Evolutionary conservation across 2,329 filamentous ascomycete species (phyloP).

Genomic region (Cylindrodendrum hubeiense): DNA sequence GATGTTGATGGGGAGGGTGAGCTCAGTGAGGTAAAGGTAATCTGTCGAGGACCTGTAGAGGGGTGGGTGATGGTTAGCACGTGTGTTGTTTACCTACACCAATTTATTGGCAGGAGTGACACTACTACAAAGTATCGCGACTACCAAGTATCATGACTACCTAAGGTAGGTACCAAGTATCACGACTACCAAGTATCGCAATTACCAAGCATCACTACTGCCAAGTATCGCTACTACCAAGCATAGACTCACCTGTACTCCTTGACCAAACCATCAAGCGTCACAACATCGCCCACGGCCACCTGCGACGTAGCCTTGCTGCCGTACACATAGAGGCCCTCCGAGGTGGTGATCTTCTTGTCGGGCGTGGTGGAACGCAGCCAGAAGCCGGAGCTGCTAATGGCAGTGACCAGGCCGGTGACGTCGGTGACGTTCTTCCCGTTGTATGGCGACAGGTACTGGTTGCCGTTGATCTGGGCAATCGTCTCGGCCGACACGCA

Average conservation of each 20-base stretch:
- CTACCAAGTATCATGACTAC: background rate
- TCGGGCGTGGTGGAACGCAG: slow-evolving; percentile 71
- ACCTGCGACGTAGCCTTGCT: slow-evolving; percentile 62
- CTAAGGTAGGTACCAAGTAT: too few species aligned
- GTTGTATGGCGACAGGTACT: slow-evolving; percentile 71
- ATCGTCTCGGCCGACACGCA: slow-evolving; percentile 60
- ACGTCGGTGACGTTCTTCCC: slow-evolving; percentile 69
- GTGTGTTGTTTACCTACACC: background rate
- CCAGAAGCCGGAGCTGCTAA: slow-evolving; percentile 72
- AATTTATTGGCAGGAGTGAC: background rate
- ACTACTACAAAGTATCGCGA: background rate
- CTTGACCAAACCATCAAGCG: slow-evolving; percentile 68
- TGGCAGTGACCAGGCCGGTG: slow-evolving; percentile 74
- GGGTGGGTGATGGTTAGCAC: slow-evolving; percentile 27
- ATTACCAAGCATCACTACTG: background rate
- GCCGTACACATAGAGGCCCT: slow-evolving; percentile 75
- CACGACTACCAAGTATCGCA: background rate
- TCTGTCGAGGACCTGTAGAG: slow-evolving; percentile 60
- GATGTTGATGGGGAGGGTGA: slow-evolving; percentile 67
- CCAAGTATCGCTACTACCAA: background rate
- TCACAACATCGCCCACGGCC: slow-evolving; percentile 72
- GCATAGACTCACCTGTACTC: slow-evolving; percentile 62
- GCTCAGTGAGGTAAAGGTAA: slow-evolving; percentile 75
- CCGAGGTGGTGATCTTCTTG: slow-evolving; percentile 68
- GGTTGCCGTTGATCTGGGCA: slow-evolving; percentile 74